Conservation (phyloP, 2,329 filamentous ascomycete species). For the Penicillium sp. region DNA sequence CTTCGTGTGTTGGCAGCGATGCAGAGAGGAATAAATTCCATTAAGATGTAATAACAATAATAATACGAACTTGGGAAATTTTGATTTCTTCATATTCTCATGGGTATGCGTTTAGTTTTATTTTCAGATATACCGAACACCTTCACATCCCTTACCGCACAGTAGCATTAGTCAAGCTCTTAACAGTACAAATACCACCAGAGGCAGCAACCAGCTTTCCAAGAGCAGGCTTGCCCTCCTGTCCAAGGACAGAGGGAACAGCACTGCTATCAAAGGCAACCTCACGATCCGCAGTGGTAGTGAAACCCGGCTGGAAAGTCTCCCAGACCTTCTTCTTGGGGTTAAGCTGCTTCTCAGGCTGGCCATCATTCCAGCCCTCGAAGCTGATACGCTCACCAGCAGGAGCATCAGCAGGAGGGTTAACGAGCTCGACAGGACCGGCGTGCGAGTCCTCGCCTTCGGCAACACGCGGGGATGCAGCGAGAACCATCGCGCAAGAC, state of each 20-base stretch:
- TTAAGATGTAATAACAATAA: neutral
- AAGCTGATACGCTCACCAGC: conserved; percentile 90
- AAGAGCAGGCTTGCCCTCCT: conserved; percentile 55
- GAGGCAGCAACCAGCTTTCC: conserved; percentile 70
- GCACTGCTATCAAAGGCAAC: conserved; percentile 81
- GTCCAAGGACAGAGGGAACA: conserved; percentile 73
- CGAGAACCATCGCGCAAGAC: conserved; percentile 85
- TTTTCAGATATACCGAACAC: conserved; percentile 11
- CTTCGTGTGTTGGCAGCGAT: neutral
- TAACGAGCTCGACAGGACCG: conserved; percentile 88
- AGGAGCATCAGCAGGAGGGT: conserved; percentile 72
- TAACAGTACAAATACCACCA: conserved; percentile 80
- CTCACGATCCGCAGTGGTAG: conserved; percentile 75
- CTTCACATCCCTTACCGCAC: conserved; percentile 64
- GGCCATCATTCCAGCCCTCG: conserved; percentile 81
- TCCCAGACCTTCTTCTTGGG: conserved; percentile 99
- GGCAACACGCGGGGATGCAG: conserved; percentile 78
- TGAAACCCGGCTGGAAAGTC: conserved; percentile 93
- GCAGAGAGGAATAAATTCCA: neutral
- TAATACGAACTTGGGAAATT: conserved; percentile 10
- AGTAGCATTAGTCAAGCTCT: conserved; percentile 73
- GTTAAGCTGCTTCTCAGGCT: conserved; percentile 91
- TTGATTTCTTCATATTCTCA: conserved; percentile 23
- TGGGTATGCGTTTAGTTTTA: conserved; percentile 23
- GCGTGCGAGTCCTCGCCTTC: conserved; percentile 85